phyloP scores from a whole-genome alignment of 1,284 basidiomycete species.

The Cutaneotrichosporon daszewskae region DNA sequence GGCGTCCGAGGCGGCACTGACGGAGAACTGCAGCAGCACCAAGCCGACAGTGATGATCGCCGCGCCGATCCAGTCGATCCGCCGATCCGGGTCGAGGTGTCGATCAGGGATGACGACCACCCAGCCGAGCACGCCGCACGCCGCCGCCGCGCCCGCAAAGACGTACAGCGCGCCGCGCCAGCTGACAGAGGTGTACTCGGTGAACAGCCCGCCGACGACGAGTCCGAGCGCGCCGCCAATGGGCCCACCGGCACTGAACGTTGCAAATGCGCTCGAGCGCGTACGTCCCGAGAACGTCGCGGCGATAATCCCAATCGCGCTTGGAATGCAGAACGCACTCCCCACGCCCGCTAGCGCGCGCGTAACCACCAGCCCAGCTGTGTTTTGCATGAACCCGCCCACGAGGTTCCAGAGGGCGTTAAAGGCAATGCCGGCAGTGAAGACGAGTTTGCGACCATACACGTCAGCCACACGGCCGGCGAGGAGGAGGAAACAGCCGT shows the following conservation, averaged over 20 bases:
- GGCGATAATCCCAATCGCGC: conserved; percentile 64
- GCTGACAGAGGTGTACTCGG: conserved; percentile 54
- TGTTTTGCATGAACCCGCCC: conserved; percentile 40
- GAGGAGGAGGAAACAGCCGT: conserved; percentile 67
- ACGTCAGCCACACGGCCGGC: conserved; percentile 67
- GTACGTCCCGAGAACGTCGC: conserved; percentile 62
- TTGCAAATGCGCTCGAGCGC: conserved; percentile 67
- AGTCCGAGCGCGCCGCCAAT: conserved; percentile 66
- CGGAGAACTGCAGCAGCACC: conserved; percentile 69
- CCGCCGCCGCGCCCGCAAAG: conserved; percentile 53
- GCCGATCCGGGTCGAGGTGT: conserved; percentile 49
- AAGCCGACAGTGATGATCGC: conserved; percentile 67
- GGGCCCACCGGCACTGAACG: conserved; percentile 68
- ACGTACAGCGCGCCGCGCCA: conserved; percentile 64
- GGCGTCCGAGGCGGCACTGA: conserved; percentile 67
- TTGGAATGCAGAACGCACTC: conserved; percentile 25
- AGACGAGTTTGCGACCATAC: conserved; percentile 61
- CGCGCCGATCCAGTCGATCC: conserved; percentile 79
- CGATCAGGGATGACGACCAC: conserved; percentile 55
- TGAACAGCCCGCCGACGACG: conserved; percentile 64
- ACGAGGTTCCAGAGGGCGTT: conserved; percentile 35
- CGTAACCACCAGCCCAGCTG: conserved; percentile 31
- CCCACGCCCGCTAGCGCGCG: conserved; percentile 36
- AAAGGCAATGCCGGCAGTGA: conserved; percentile 53
- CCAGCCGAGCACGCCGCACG: conserved; percentile 54